Percentiles rank a stretch among this genome's conserved stretches.
phyloP scores from a whole-genome alignment of 495 filamentous ascomycete species.

The Hyaloscypha hepaticicola region DNA sequence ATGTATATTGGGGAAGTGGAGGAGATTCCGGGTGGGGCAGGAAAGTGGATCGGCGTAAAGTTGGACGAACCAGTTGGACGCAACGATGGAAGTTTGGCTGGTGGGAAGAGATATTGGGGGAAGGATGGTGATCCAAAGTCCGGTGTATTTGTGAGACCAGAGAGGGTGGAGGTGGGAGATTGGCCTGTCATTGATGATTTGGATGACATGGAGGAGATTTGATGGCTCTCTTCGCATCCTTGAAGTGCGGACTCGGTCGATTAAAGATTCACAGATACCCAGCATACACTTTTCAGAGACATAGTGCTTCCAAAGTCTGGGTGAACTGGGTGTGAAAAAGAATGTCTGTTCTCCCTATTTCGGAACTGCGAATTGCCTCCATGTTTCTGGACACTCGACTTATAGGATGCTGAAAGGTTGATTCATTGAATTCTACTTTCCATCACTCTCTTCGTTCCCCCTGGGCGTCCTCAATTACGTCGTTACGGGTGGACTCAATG shows the following conservation, averaged over 20 bases:
- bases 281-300: too few species aligned
- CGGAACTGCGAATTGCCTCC: too few species aligned
- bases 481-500: too few species aligned
- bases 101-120: slow-evolving; percentile 74
- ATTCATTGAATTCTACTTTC: too few species aligned
- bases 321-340: too few species aligned
- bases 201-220: slow-evolving; percentile 89
- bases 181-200: slow-evolving; percentile 72
- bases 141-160: slow-evolving; percentile 86
- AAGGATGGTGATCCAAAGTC: slow-evolving; percentile 61
- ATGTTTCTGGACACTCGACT: too few species aligned
- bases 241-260: neutral
- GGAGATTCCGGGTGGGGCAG: slow-evolving; percentile 68
- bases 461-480: too few species aligned
- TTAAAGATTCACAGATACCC: neutral
- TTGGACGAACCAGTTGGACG: slow-evolving; percentile 86
- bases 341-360: too few species aligned
- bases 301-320: too few species aligned
- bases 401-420: too few species aligned
- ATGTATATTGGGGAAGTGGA: slow-evolving; percentile 79
- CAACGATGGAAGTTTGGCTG: slow-evolving; percentile 78
- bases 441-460: too few species aligned
- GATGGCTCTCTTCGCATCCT: slow-evolving; percentile 21
- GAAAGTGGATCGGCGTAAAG: slow-evolving; percentile 82
- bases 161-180: slow-evolving; percentile 86